Base-by-base conservation (phyloP, 1,284 basidiomycete species). In the Cutaneotrichosporon mucoides region DNA sequence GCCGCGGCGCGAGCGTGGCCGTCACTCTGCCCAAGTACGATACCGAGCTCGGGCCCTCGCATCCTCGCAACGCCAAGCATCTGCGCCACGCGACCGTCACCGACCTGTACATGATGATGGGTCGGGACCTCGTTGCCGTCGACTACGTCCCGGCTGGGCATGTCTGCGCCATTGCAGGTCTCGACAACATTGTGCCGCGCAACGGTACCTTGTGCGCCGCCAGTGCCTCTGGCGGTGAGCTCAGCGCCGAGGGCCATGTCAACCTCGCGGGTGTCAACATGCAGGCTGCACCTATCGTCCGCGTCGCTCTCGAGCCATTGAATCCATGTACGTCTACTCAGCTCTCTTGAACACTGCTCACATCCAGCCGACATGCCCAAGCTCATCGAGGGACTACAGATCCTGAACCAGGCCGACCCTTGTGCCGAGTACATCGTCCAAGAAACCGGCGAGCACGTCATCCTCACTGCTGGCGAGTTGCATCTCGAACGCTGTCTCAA, bases 351-450 rank as follows among this genome's bases (percentile, higher is more conserved):
- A 3, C 40, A 41, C 16, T 36, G 50, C 46, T 61, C 36, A 63
- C 42, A 9, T 50, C 9, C 65, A 81, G 88, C 86, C n/a, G 92
- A 99, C 73, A 90, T 99, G 86, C 88, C 87, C 1, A 94, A 92
- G 73, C 83, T 99, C 13, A 84, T 98, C 40, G 84, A 84, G 54
- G 96, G 96, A 0, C 80, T 99, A 55, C 89, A 88, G 68, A 81
- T 99, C 37, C 85, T 99, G 36, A 90, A 90, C 70, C 94, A 98
- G 76, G 88, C 94, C 5, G 96, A 99, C 78, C 95, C 96, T 1
- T 99, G 94, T 68, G 95, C 96, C 13, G 92, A 99, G 76, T 94
- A 90, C 0, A 89, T 97, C 73, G 91, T 98, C 63, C 95, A 99
- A 77, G 87, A 92, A 69, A 97, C 93, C 0, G 96, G 96, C 44